Base-by-base conservation (phyloP, 148 eudicot genomes). In the Vaccinium darrowii region DNA sequence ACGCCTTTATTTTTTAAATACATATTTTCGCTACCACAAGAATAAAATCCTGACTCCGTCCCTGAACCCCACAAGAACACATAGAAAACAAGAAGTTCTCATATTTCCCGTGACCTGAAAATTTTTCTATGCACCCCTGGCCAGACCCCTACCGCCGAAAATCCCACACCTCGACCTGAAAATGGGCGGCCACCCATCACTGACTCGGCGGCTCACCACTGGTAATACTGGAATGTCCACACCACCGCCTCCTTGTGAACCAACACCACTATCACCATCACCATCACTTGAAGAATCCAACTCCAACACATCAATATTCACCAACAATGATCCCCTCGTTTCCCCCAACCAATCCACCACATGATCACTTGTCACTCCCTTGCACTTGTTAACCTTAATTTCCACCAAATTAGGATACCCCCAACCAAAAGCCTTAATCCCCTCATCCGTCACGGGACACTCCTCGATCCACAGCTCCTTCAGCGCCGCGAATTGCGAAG, bases 341-440 rank as follows among this genome's bases (percentile, higher is more conserved):
- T 76, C 90, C 88, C 87, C 89, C 84, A 94, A 88, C 91, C 88
- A 88, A 76, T 89, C 94, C 11, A 89, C 91, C 49, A 87, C 89
- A 9, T 93, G 36, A 33, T 33, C 94, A 71, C 81, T 86, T 3
- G 91, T 92, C 73, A 94, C 98, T 76, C 90, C 92, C 83, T 86
- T 90, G 84, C 98, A 94, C 87, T 92, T 94, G 86, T 92, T 93
- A 11, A 94, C 94, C 89, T 93, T 93, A 36, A 94, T 89, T 81
- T 94, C 93, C 56, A 92, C 94, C 86, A 94, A 88, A 84, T 92
- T 90, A 0, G 96, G 98, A 43, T 95, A 94, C 33, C 96, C 94
- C 84, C 83, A 88, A 51, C 93, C 93, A 18, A 94, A 87, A 7
- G 94, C 82, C 83, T 90, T 88, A 73, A 94, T 88, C 50, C 98